phyloP scores from a whole-genome alignment of 2,329 filamentous ascomycete species.

The Aspergillus sp. region DNA sequence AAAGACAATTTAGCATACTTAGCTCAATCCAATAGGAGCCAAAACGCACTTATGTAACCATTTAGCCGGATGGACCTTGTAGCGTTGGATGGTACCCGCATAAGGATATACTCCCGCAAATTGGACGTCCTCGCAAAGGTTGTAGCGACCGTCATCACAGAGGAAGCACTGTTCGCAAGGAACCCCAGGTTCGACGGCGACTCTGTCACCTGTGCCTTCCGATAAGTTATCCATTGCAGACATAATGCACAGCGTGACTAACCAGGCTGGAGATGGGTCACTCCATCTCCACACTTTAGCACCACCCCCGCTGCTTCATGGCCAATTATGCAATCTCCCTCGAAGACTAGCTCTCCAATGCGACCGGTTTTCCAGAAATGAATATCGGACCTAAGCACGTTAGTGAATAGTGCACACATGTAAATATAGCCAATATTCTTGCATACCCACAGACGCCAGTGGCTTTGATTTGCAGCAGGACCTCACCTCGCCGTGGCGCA shows the following conservation, averaged over 20 bases:
- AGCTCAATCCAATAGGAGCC: too few relatives aligned
- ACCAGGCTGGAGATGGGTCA: slow-evolving; percentile 54
- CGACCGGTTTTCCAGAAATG: slow-evolving; percentile 68
- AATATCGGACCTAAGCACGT: slow-evolving; percentile 58
- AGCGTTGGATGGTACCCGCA: slow-evolving; percentile 61
- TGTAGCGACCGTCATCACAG: slow-evolving; percentile 62
- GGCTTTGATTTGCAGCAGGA: slow-evolving; percentile 62
- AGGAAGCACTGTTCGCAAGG: slow-evolving; percentile 63
- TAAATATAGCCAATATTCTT: neutral
- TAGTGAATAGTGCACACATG: neutral
- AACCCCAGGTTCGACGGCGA: slow-evolving; percentile 67
- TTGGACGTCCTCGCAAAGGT: slow-evolving; percentile 63
- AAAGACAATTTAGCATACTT: neutral
- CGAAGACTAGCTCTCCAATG: slow-evolving; percentile 64
- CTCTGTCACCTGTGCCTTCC: slow-evolving; percentile 56
- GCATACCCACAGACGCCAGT: slow-evolving; percentile 64
- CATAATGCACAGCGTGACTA: slow-evolving; percentile 4
- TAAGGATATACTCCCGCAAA: slow-evolving; percentile 65
- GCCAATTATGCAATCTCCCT: slow-evolving; percentile 65
- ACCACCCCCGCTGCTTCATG: slow-evolving; percentile 66
- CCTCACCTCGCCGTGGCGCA: slow-evolving; percentile 56
- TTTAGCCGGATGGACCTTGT: slow-evolving; percentile 62
- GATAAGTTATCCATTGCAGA: neutral
- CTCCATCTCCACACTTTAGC: slow-evolving; percentile 57
- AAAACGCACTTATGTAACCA: slow-evolving; percentile 52